phyloP scores from a whole-genome alignment of 768 basidiomycete species.

The Chalciporus piperatus region DNA sequence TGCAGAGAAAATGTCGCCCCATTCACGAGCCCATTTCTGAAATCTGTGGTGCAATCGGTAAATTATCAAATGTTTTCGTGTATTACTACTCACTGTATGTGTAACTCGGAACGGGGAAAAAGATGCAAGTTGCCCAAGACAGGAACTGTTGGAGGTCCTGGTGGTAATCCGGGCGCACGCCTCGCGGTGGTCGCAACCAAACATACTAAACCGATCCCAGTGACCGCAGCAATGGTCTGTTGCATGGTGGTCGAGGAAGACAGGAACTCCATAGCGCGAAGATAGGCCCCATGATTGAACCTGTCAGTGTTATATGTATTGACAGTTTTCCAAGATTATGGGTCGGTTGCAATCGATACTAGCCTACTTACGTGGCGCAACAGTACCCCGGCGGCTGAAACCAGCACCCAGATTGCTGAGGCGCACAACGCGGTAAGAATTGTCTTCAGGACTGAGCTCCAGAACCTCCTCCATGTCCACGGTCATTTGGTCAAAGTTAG shows the following conservation, averaged over 20 bases:
- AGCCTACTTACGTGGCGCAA: too few relatives aligned
- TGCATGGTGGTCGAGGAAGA: not conserved
- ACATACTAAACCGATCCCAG: not conserved
- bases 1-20: slow-evolving; percentile 6
- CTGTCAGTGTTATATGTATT: too few relatives aligned
- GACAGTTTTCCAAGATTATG: too few relatives aligned
- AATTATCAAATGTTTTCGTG: not conserved
- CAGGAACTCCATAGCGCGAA: not conserved
- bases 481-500: too few relatives aligned
- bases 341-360: too few relatives aligned
- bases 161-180: slow-evolving; percentile 1
- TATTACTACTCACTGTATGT: slow-evolving; percentile 2
- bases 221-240: not conserved
- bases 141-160: slow-evolving; percentile 3
- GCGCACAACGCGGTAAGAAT: too few relatives aligned
- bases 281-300: too few relatives aligned
- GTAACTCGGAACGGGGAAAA: not conserved
- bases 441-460: too few relatives aligned
- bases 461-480: too few relatives aligned
- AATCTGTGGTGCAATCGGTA: not conserved
- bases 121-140: slow-evolving; percentile 5
- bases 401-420: too few relatives aligned
- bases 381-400: too few relatives aligned
- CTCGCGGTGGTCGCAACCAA: not conserved
- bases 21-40: slow-evolving; percentile 8